A percentile compares a stretch with the other conserved stretches of the same genome.
phyloP scores from a whole-genome alignment of 352 stramenopile species.

The Phytophthora ohioensis region DNA sequence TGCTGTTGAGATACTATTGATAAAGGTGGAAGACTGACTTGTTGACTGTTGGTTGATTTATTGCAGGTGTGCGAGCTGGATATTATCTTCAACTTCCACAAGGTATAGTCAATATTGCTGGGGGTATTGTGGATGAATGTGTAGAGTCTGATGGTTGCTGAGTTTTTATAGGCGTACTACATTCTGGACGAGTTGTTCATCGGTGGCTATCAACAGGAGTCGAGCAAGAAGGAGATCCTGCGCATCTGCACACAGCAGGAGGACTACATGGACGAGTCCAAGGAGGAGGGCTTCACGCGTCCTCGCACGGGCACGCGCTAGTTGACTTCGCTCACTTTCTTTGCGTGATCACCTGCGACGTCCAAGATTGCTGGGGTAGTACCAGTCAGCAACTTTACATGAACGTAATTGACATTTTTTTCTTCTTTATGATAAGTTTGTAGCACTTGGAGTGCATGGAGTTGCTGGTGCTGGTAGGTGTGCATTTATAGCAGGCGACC shows the following conservation, averaged over 20 bases:
- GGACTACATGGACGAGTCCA: constrained; percentile 92
- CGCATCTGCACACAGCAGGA: constrained; percentile 91
- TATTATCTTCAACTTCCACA: constrained; percentile 99
- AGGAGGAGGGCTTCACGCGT: constrained; percentile 83
- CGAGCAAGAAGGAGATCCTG: constrained; percentile 93
- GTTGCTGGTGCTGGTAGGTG: too few species aligned
- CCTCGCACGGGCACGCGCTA: constrained; percentile 74
- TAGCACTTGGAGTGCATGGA: too few species aligned
- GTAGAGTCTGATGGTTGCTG: background rate
- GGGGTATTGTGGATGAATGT: background rate
- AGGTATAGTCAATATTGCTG: constrained; percentile 57
- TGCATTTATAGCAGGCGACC: too few species aligned
- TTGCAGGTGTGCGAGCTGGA: constrained; percentile 92
- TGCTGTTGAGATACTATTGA: background rate
- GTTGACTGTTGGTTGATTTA: constrained; percentile 1
- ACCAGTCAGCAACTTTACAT: constrained; percentile 12
- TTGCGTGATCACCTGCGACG: background rate
- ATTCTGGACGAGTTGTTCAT: constrained; percentile 99
- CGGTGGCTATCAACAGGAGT: constrained; percentile 97
- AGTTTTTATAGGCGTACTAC: constrained; percentile 93
- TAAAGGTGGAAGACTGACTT: background rate
- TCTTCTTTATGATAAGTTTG: constrained; percentile 4
- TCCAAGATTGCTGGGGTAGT: background rate
- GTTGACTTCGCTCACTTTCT: background rate
- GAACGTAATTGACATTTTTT: constrained; percentile 23